These are phyloP conservation scores for Apiotrichum veenhuisii DNA, from an alignment of 1,284 basidiomycete genomes.

Conservation along the genomic window DNA sequence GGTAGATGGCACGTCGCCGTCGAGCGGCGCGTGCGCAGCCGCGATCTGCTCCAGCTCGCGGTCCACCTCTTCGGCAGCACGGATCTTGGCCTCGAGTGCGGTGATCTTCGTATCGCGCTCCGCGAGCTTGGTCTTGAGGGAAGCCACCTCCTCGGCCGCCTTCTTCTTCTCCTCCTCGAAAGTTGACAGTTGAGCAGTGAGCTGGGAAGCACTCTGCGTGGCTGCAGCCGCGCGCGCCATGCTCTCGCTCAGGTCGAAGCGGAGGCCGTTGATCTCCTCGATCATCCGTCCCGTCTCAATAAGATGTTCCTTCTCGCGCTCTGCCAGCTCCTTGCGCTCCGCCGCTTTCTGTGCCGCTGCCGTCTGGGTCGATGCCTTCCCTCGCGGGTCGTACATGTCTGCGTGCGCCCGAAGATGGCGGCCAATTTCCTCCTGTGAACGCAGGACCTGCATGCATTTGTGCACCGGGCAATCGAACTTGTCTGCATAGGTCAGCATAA, in stretches of 20 bases:
- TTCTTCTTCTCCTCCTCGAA: neutral
- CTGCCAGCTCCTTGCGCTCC: neutral
- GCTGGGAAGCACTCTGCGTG: neutral
- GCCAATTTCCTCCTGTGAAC: neutral
- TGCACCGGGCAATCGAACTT: neutral
- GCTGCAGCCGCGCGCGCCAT: neutral
- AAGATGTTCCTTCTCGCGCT: neutral
- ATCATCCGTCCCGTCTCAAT: neutral
- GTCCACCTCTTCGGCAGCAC: neutral
- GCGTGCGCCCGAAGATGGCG: constrained; percentile 6
- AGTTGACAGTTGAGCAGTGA: neutral
- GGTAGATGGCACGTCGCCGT: neutral
- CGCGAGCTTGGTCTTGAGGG: neutral
- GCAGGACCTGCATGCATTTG: neutral
- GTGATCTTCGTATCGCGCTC: neutral
- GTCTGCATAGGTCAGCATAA: neutral
- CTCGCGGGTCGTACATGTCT: neutral
- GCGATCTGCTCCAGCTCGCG: constrained; percentile 2
- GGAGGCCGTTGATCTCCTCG: neutral
- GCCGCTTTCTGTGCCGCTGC: neutral
- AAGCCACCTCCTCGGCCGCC: neutral
- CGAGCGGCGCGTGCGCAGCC: neutral
- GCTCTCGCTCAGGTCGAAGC: neutral
- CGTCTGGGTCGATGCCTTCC: neutral
- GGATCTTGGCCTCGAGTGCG: neutral